Evolutionary conservation across 148 eudicot species (phyloP), one percentile per base, ranked within the genome.

Genomic region (Vaccinium corymbosum): DNA sequence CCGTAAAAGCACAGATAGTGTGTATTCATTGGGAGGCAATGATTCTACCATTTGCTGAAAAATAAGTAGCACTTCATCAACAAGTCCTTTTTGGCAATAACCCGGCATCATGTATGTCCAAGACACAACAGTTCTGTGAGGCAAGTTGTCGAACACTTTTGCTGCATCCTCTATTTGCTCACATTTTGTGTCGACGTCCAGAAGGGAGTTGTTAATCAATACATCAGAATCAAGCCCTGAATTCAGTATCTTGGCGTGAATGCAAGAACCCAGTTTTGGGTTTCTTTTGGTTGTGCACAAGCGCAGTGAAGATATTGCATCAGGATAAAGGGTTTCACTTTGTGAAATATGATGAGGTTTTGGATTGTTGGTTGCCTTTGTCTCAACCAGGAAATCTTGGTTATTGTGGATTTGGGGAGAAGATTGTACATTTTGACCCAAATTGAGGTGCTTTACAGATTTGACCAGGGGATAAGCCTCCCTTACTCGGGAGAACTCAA

Each of bases 91-190:
- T 35, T 85, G 79, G 38, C 80, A 38, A 68, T 80, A 88, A 50
- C 81, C 79, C 78, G 78, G 80, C 75, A 88, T 80, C 75, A 85
- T 79, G 11, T 84, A 51, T 4, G 87, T 88, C 89, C 89, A 88
- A 0, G 89, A 84, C 22, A 77, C 88, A 51, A 80, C 64, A 32
- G 84, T 83, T 83, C 82, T 75, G 6, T 66, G 14, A 78, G 85
- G 59, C 88, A 86, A 86, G 10, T 70, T 19, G 35, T 86, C 90
- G 51, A 88, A 86, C 86, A 88, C 8, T 12, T 78, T 42, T 19
- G 66, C 19, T 10, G 85, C 90, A 84, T 79, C 49, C 1, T 78
- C 61, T 17, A 85, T 68, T 11, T 76, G 87, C 25, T 46, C 81
- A 64, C 78, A 79, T 73, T 87, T 87, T 27, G 81, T 2, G 16